Conservation (phyloP, 805 yeast species). For the Tanozyma kutaoensis region DNA sequence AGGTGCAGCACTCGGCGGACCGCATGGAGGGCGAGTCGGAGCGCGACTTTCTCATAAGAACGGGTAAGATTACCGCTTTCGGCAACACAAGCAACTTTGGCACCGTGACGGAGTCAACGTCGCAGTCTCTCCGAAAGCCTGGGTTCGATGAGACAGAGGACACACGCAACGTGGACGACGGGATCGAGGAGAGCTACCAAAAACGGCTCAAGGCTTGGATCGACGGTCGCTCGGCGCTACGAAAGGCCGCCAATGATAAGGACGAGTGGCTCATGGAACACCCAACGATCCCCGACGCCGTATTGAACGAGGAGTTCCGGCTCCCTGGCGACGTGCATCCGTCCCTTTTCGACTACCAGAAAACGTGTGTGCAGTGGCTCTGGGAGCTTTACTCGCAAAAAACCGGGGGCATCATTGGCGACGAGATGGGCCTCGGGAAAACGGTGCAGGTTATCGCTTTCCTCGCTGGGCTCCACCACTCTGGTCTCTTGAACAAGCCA, state of each 20-base stretch:
- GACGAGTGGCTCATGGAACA: slow-evolving; percentile 65
- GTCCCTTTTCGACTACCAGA: slow-evolving; percentile 81
- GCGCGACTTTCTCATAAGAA: slow-evolving; percentile 69
- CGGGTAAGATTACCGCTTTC: slow-evolving; percentile 91
- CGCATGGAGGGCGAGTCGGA: slow-evolving; percentile 47
- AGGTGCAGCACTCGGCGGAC: slow-evolving; percentile 19
- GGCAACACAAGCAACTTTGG: slow-evolving; percentile 35
- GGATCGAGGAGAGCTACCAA: slow-evolving; percentile 56
- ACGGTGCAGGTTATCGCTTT: slow-evolving; percentile 89
- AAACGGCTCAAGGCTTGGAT: slow-evolving; percentile 51
- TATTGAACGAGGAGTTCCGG: slow-evolving; percentile 51
- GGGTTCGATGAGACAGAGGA: slow-evolving; percentile 1
- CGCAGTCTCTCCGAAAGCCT: too few relatives aligned
- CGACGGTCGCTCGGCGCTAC: slow-evolving; percentile 30
- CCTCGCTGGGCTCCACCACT: slow-evolving; percentile 80
- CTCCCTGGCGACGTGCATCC: slow-evolving; percentile 90
- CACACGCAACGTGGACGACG: slow-evolving; percentile 55
- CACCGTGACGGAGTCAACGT: too few relatives aligned
- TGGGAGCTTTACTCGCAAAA: slow-evolving; percentile 86
- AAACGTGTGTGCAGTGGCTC: slow-evolving; percentile 95
- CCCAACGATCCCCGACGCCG: slow-evolving; percentile 66
- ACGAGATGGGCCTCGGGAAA: slow-evolving; percentile 97
- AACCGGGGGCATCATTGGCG: slow-evolving; percentile 93
- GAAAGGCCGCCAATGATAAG: slow-evolving; percentile 12
- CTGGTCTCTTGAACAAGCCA: slow-evolving; percentile 63